Base-by-base conservation (phyloP, 768 basidiomycete species). In the Mycena polygramma region DNA sequence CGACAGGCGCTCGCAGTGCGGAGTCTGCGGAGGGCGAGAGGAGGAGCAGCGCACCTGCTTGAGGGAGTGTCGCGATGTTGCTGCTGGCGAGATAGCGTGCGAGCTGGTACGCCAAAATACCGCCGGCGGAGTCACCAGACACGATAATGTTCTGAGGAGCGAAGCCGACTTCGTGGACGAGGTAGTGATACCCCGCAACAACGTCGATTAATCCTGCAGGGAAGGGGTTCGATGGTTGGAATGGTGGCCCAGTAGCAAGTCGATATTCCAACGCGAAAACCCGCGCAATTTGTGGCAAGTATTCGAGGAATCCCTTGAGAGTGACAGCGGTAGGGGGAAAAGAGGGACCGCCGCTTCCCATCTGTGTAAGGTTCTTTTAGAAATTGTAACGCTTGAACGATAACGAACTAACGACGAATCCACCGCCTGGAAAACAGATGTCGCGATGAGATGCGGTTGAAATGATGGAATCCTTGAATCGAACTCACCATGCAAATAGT, bases 171-270 rank as follows among this genome's bases (percentile, higher is more conserved):
- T 68, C 73, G 19, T 83, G 73, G 41, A 87, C 76, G 37, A 90
- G 85, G 79, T 89, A 87, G 22, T 79, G 54, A 69, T 88, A 90
- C 5, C 85, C 87, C 0, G 87, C 82, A 14, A 89, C 53, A 2
- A 80, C 86, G 74, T 90, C 90, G 20, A 90, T 66, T 1, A 91
- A 79, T 0, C 86, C 85, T 0, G 87, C 82, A 2, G 90, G 89
- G 77, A 89, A 90, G 0, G 88, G 78, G 24, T 86, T 79, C 1
- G 74, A 57, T 7, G 74, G 46, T 8, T 60, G 41, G 62, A 76
- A 73, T 13, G 85, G 79, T 19, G 71, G 66, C 6, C 77, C 74
- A 0, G 77, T 75, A 10, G 83, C 81, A 48, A 86, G 78, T 3
- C 89, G 84, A 72, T 89, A 90, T 65, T 89, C 89, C 73, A 88